Conservation (phyloP, 1,139 yeast species). For the Meyerozyma smithsonii region DNA sequence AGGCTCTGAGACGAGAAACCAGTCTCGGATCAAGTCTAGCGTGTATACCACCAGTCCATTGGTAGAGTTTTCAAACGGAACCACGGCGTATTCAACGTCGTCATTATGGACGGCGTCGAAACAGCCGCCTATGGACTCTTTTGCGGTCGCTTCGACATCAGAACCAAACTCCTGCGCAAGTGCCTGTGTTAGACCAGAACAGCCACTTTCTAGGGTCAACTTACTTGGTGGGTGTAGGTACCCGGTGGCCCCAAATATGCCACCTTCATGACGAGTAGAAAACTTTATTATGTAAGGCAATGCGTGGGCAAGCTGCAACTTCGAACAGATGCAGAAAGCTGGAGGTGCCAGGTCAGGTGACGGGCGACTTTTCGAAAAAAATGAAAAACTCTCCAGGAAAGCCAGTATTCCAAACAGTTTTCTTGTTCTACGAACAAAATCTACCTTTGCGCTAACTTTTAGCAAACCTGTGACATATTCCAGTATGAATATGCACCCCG, state of each 20-base stretch:
- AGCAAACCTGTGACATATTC: too few species aligned
- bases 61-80: slow-evolving; percentile 91
- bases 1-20: slow-evolving; percentile 32
- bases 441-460: too few species aligned
- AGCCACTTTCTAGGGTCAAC: slow-evolving; percentile 17
- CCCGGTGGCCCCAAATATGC: slow-evolving; percentile 87
- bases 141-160: slow-evolving; percentile 10
- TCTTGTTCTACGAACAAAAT: too few species aligned
- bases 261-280: slow-evolving; percentile 28
- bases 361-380: background rate
- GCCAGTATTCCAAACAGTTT: too few species aligned
- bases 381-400: background rate
- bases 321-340: background rate
- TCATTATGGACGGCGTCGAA: slow-evolving; percentile 47
- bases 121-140: slow-evolving; percentile 53
- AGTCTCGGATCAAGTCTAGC: slow-evolving; percentile 72
- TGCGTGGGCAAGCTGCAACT: background rate
- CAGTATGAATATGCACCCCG: too few species aligned
- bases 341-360: background rate
- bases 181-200: slow-evolving; percentile 40
- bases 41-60: slow-evolving; percentile 91
- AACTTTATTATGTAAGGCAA: too few species aligned
- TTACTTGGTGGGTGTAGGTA: slow-evolving; percentile 84
- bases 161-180: slow-evolving; percentile 69
- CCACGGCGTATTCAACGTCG: slow-evolving; percentile 66